Evolutionary conservation across 352 stramenopile species (phyloP).

Genomic region (Globisporangium acanthophoron): DNA sequence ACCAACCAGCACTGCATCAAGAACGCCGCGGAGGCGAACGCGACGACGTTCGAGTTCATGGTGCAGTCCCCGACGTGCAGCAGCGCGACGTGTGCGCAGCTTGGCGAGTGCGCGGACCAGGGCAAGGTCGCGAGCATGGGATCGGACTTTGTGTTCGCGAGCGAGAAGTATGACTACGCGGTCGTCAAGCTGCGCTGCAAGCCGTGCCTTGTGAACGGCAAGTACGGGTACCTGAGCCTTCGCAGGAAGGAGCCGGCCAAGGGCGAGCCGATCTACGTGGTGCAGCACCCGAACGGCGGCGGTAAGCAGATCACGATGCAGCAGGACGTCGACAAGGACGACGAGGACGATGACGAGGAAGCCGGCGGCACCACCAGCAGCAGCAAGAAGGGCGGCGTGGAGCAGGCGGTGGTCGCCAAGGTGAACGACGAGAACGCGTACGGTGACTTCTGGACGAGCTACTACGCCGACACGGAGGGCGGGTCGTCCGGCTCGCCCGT

Average conservation of each 20-base stretch:
- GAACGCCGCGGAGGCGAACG: slow-evolving; percentile 16
- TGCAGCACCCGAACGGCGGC: slow-evolving; percentile 36
- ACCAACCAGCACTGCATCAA: slow-evolving; percentile 52
- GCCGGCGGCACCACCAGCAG: neutral
- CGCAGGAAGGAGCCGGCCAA: slow-evolving; percentile 17
- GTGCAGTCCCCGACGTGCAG: slow-evolving; percentile 31
- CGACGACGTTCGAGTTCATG: slow-evolving; percentile 29
- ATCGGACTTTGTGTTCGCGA: slow-evolving; percentile 19
- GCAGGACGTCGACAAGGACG: slow-evolving; percentile 29
- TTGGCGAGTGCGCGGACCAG: slow-evolving; percentile 24
- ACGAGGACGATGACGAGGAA: slow-evolving; percentile 20
- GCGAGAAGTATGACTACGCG: slow-evolving; percentile 31
- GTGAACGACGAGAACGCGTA: slow-evolving; percentile 18
- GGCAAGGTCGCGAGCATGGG: slow-evolving; percentile 20
- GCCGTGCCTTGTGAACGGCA: slow-evolving; percentile 20
- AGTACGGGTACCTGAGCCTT: slow-evolving; percentile 35
- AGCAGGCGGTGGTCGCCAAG: slow-evolving; percentile 15
- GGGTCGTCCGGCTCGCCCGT: slow-evolving; percentile 46
- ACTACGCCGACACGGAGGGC: slow-evolving; percentile 38
- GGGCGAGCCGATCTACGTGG: slow-evolving; percentile 45
- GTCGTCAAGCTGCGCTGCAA: slow-evolving; percentile 32
- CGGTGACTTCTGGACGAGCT: slow-evolving; percentile 32
- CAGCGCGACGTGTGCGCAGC: slow-evolving; percentile 18
- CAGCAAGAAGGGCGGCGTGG: neutral
- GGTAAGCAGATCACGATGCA: slow-evolving; percentile 31